Conservation (phyloP, 139 green algal genomes). For the Mesotaenium endlicherianum region DNA sequence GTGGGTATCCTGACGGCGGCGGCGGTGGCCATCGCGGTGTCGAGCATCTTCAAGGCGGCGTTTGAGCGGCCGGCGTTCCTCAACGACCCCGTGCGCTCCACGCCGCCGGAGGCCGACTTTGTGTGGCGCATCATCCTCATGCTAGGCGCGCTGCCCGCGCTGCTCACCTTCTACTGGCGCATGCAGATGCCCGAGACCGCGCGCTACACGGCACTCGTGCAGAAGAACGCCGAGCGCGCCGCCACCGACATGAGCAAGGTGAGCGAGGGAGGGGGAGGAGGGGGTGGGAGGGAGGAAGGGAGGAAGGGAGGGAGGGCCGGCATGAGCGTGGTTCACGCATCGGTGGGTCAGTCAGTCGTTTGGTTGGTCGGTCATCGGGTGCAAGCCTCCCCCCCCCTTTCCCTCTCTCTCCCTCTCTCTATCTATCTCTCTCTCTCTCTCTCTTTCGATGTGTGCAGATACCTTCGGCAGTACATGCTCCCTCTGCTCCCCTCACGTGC, state of each 20-base stretch:
- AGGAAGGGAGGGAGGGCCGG: no score
- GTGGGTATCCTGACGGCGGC: conserved; percentile 41
- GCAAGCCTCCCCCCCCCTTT: no score
- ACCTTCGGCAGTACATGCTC: no score
- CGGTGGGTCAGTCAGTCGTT: no score
- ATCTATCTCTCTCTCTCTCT: no score
- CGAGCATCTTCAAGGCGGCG: conserved; percentile 7
- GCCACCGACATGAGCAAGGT: conserved; percentile 27
- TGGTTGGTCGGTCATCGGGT: no score
- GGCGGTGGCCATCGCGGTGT: conserved; percentile 15
- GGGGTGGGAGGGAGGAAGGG: no score
- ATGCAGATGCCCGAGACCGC: conserved; percentile 52
- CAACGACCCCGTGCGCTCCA: conserved; percentile 2
- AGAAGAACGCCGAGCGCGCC: conserved; percentile 3
- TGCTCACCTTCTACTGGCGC: conserved; percentile 56
- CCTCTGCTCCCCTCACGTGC: no score
- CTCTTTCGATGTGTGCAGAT: no score
- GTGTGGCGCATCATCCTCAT: conserved; percentile 55
- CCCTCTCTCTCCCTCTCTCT: no score
- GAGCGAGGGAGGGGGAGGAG: no score
- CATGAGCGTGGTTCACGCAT: no score
- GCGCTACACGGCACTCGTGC: conserved; percentile 46
- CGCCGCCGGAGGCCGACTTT: conserved; percentile 51
- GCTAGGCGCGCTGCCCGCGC: conserved; percentile 49
- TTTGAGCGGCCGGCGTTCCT: background rate